Evolutionary conservation across 345 rosid species (phyloP), one percentile per base, ranked within the genome.

Genomic region (Streptanthus diversifolius): DNA sequence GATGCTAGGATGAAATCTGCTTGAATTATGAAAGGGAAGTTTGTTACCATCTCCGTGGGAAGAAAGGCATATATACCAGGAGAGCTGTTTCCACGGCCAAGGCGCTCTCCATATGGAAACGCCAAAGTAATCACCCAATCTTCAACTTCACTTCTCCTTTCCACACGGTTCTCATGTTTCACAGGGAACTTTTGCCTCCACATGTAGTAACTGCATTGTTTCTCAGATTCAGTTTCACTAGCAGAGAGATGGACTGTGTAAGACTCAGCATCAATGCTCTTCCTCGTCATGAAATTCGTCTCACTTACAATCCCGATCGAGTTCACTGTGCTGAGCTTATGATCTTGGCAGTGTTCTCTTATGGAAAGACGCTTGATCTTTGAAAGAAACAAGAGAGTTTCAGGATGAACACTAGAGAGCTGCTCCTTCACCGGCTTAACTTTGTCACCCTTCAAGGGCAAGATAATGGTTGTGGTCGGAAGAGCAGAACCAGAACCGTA

Each of bases 31-130:
- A 89, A 89, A 0, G 93, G 90, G 5, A 91, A 83, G 68, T 83
- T 79, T 0, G 93, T 89, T 39, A 87, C 85, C 95, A 91, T 91
- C 74, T 88, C 97, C 0, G 97, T 91, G 0, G 97, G 97, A 49
- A 91, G 90, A 75, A 84, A 91, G 0, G 95, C 92, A 51, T 87
- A 91, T 52, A 88, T 75, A 5, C 92, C 97, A 25, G 97, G 92
- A 48, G 77, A 80, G 44, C 17, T 71, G 48, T 37, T 54, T 24
- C 92, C 95, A 22, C 73, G 68, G 3, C 83, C 72, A 7, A 87
- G 86, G 43, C 92, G 95, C 55, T 87, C 82, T 39, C 83, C 81
- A n/a, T 10, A 60, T 2, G 97, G 97, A 66, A 91, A 87, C 17
- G 97, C 97, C 86, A 90, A 75, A 3, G 88, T 91, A 60, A 91